Evolutionary conservation across 345 rosid genomes (phyloP).

Genomic region (Eucalyptus tenuipes): DNA sequence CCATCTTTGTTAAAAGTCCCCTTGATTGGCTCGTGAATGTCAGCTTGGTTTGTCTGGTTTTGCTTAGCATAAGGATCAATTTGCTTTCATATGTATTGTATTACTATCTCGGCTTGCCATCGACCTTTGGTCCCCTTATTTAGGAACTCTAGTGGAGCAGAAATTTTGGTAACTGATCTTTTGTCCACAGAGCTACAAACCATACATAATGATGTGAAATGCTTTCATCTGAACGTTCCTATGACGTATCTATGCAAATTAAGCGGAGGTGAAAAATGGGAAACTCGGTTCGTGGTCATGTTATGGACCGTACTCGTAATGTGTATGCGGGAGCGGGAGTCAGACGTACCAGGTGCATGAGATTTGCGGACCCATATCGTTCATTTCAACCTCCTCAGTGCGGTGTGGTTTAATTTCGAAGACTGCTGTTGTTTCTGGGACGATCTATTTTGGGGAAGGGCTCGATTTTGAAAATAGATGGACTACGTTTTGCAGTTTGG

Average conservation of each 20-base stretch:
- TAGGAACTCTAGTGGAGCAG: neutral
- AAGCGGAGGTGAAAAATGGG: neutral
- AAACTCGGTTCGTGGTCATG: neutral
- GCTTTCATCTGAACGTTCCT: neutral
- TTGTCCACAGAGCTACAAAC: neutral
- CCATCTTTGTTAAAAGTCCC: neutral
- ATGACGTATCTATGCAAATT: neutral
- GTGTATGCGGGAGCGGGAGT: neutral
- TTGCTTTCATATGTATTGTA: neutral
- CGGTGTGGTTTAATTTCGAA: neutral
- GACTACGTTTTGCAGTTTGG: neutral
- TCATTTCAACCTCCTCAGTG: neutral
- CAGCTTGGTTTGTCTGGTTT: neutral
- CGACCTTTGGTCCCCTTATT: neutral
- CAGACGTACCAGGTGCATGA: neutral
- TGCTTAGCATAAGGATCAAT: neutral
- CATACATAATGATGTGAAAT: neutral
- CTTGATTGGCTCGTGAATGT: neutral
- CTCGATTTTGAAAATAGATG: neutral
- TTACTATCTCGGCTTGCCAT: neutral
- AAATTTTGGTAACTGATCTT: neutral
- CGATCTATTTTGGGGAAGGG: neutral
- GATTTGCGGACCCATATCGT: neutral
- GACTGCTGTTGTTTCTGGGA: neutral
- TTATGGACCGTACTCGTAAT: neutral